Evolutionary conservation across 164 flowering plant species (phyloP).

Genomic region (Sextonia rubra): DNA sequence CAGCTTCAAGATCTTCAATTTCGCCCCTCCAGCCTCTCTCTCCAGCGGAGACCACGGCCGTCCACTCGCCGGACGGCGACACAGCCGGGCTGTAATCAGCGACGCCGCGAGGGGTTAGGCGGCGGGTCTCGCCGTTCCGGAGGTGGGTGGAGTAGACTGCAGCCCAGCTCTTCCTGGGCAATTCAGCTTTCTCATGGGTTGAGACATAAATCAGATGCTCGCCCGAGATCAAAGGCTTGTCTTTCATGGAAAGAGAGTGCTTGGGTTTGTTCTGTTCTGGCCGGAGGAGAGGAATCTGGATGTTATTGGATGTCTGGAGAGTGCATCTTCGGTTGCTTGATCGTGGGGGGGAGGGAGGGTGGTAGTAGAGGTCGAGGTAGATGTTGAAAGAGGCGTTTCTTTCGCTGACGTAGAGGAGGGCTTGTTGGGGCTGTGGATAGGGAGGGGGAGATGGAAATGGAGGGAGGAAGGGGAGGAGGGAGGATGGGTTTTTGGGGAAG

Average conservation of each 20-base stretch:
- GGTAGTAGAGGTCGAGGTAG: constrained; percentile 35
- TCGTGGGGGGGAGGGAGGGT: not conserved
- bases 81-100: constrained; percentile 86
- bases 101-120: constrained; percentile 64
- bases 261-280: constrained; percentile 4
- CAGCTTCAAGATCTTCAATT: constrained; percentile 62
- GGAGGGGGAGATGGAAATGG: constrained; percentile 5
- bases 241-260: constrained; percentile 53
- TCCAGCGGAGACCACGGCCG: constrained; percentile 83
- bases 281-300: constrained; percentile 38
- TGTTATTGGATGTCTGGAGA: constrained; percentile 15
- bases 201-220: constrained; percentile 65
- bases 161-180: constrained; percentile 72
- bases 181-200: constrained; percentile 60
- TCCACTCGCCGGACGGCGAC: constrained; percentile 75
- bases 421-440: constrained; percentile 1
- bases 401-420: constrained; percentile 62
- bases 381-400: constrained; percentile 48
- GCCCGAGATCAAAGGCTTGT: constrained; percentile 57
- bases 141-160: constrained; percentile 76
- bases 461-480: constrained; percentile 18
- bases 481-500: constrained; percentile 40
- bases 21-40: constrained; percentile 76
- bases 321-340: constrained; percentile 26
- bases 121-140: constrained; percentile 43